Evolutionary conservation across 495 filamentous ascomycete genomes (phyloP), one percentile per base, ranked within the genome.

Genomic region (Ramalina intermedia): DNA sequence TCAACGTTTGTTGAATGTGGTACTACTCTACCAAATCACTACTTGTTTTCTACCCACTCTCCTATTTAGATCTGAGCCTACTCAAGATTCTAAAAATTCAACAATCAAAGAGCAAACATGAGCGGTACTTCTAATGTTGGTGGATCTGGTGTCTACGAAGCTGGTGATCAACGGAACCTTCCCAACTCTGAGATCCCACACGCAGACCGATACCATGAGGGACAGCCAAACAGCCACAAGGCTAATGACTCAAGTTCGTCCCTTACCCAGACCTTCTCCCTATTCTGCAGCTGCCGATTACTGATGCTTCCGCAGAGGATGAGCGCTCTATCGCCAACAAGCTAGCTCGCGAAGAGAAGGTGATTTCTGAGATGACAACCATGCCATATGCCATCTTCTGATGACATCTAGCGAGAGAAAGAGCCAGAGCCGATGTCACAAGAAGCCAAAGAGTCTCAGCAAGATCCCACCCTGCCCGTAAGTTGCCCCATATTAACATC

Each of bases 291-390:
- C 36, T 17, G 41, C 42, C 50, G 16, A 37, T 29, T 35, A 29
- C 48, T 11, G 44, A 37, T 51, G 53, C 51, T 39, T 20, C 17
- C 16, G 6, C 47, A 87, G 81, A 93, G 74, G 85, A 90, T 58
- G 65, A 85, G 57, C 74, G 86, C 55, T 75, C 82, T 26, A 88
- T 93, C 55, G 81, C 80, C 53, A 87, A 88, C 70, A 81, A 77
- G 58, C 71, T 87, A 24, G 82, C 70, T 7, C 72, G 77, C 9
- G 80, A 84, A 55, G 62, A 68, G 53, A 60, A 75, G 68, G 67
- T 69, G 54, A 23, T 2, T 18, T 33, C 37, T 18, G 45, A 41
- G 11, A 16, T 29, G 26, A 16, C 29, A 33, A 9, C 7, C 6
- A 13, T 33, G 29, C 29, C 29, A 33, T 33, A 7, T 11, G 29